Conservation (phyloP, 2,329 filamentous ascomycete species). For the Chaetomium olivaceum region DNA sequence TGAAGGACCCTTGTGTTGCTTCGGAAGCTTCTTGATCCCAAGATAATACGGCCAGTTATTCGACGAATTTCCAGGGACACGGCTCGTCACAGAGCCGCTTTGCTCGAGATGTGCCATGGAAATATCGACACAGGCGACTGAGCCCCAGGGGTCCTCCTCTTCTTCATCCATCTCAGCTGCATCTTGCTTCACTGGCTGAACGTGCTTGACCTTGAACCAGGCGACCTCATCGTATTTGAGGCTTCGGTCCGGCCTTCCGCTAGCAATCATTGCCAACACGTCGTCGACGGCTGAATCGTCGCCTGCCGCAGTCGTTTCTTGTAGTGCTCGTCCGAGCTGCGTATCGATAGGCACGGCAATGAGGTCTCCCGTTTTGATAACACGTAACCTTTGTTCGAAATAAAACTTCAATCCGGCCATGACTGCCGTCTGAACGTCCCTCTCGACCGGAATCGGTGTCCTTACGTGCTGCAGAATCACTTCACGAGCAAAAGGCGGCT, state of each 20-base stretch:
- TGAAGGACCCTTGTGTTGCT: slow-evolving; percentile 44
- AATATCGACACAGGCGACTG: slow-evolving; percentile 82
- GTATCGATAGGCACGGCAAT: slow-evolving; percentile 89
- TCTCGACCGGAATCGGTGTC: slow-evolving; percentile 84
- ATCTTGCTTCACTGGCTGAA: slow-evolving; percentile 54
- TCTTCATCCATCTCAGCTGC: slow-evolving; percentile 52
- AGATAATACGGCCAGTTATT: slow-evolving; percentile 91
- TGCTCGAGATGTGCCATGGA: slow-evolving; percentile 86
- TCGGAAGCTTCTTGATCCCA: slow-evolving; percentile 68
- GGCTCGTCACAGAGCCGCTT: slow-evolving; percentile 81
- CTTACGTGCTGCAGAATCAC: slow-evolving; percentile 87
- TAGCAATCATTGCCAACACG: slow-evolving; percentile 55
- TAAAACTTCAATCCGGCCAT: slow-evolving; percentile 85
- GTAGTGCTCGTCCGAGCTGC: slow-evolving; percentile 76
- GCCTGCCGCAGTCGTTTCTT: slow-evolving; percentile 62
- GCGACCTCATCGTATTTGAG: slow-evolving; percentile 64
- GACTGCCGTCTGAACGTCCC: slow-evolving; percentile 79
- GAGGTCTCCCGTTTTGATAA: slow-evolving; percentile 84
- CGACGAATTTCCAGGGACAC: slow-evolving; percentile 71
- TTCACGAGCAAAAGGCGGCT: slow-evolving; percentile 65
- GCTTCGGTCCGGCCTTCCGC: slow-evolving; percentile 35
- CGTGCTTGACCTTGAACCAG: slow-evolving; percentile 89
- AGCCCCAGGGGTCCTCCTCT: slow-evolving; percentile 76
- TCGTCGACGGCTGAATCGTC: slow-evolving; percentile 73
- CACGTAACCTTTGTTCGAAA: slow-evolving; percentile 78